Percentiles rank a stretch among this genome's conserved stretches.
These are phyloP conservation scores for Cerrena zonata DNA, from an alignment of 1,284 basidiomycete genomes.

Conservation along the genomic window DNA sequence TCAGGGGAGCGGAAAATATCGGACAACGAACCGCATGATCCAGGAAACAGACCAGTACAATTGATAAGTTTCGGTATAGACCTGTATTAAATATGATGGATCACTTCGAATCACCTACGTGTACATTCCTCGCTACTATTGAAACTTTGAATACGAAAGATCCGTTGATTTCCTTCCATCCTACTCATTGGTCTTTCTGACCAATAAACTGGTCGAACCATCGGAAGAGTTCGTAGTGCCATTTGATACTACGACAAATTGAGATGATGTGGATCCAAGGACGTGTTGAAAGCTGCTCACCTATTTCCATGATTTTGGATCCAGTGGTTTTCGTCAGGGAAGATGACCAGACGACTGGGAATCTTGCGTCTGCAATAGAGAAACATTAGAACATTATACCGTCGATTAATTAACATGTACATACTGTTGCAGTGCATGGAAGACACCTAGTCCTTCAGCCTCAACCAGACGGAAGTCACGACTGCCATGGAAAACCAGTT, in stretches of 20 bases:
- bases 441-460: conserved; percentile 74
- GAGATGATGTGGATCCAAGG: background rate
- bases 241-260: conserved; percentile 52
- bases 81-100: too few relatives aligned
- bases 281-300: conserved; percentile 27
- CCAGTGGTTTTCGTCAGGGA: conserved; percentile 94
- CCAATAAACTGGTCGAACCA: conserved; percentile 80
- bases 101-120: too few relatives aligned
- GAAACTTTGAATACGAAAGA: too few relatives aligned
- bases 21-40: too few relatives aligned
- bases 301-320: conserved; percentile 73
- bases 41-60: too few relatives aligned
- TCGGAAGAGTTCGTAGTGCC: conserved; percentile 83
- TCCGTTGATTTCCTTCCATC: too few relatives aligned
- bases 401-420: too few relatives aligned
- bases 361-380: conserved; percentile 57
- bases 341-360: conserved; percentile 79
- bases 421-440: conserved; percentile 76
- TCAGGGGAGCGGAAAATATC: too few relatives aligned
- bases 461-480: conserved; percentile 83
- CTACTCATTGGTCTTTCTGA: too few relatives aligned
- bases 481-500: conserved; percentile 80
- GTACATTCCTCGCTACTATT: too few relatives aligned
- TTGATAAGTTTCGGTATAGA: too few relatives aligned
- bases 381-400: too few relatives aligned